Conservation (phyloP, 306 rosid species). For the Vigna hirtella region DNA sequence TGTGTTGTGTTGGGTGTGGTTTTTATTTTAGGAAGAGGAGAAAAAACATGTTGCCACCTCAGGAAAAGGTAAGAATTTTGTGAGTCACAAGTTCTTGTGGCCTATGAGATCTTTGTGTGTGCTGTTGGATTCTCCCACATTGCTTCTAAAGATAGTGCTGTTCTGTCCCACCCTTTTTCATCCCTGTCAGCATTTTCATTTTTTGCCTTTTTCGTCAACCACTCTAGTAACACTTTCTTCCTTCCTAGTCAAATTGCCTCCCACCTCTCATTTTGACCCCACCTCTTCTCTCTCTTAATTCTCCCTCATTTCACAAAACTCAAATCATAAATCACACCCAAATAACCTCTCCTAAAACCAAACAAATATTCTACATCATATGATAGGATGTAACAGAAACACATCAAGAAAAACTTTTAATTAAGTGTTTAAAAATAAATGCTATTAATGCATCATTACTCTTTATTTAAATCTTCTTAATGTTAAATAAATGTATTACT, state of each 20-base stretch:
- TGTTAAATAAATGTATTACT: neutral
- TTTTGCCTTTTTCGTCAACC: slow-evolving; percentile 28
- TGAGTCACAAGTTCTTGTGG: slow-evolving; percentile 93
- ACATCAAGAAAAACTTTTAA: too few species aligned
- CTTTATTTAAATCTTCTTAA: neutral
- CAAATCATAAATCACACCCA: too few species aligned
- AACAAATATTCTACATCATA: too few species aligned
- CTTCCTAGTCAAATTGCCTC: slow-evolving; percentile 30
- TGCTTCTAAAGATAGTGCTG: slow-evolving; percentile 68
- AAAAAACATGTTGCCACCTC: slow-evolving; percentile 57
- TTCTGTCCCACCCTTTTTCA: slow-evolving; percentile 51
- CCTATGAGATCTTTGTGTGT: slow-evolving; percentile 71
- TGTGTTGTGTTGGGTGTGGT: slow-evolving; percentile 4
- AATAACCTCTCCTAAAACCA: too few species aligned
- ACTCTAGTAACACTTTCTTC: slow-evolving; percentile 6
- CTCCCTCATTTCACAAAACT: neutral
- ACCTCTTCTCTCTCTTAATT: neutral
- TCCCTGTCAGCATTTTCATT: slow-evolving; percentile 59
- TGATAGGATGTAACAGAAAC: too few species aligned
- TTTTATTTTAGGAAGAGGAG: slow-evolving; percentile 3
- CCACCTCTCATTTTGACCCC: slow-evolving; percentile 10
- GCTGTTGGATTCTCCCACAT: slow-evolving; percentile 79
- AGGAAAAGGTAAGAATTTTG: slow-evolving; percentile 49
- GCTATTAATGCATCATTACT: too few species aligned
- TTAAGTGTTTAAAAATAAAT: too few species aligned